A percentile compares a stretch with the other conserved stretches of the same genome.
Conservation (phyloP, 2,329 filamentous ascomycete genomes). For the Sporothrix brasiliensis region DNA sequence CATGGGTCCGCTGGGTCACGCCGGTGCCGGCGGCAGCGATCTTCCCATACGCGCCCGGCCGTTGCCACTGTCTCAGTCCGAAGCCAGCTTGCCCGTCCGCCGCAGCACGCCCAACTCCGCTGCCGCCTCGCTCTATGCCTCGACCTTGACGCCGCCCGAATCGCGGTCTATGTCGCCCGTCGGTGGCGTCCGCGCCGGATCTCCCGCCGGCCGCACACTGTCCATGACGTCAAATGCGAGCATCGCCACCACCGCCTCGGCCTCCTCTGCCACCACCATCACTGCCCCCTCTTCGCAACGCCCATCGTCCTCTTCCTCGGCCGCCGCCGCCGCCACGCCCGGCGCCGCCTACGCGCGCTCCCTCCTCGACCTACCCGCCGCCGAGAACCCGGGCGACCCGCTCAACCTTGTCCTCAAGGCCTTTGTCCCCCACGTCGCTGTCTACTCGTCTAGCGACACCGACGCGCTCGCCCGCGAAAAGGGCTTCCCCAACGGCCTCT, state of each 20-base stretch:
- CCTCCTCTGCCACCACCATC: neutral
- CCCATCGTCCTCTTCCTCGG: neutral
- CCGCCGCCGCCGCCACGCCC: conserved; percentile 42
- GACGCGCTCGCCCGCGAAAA: conserved; percentile 79
- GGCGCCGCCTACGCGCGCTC: conserved; percentile 49
- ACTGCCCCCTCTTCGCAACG: neutral
- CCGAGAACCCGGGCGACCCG: conserved; percentile 33
- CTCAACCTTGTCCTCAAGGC: conserved; percentile 71
- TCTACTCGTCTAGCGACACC: conserved; percentile 85
- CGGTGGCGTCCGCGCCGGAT: conserved; percentile 51
- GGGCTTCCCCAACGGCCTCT: conserved; percentile 78
- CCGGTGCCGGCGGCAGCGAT: neutral
- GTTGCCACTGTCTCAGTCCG: conserved; percentile 54
- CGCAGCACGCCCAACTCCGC: conserved; percentile 61
- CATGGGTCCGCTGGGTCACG: conserved; percentile 38
- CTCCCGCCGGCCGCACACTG: conserved; percentile 52
- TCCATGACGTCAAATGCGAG: conserved; percentile 49
- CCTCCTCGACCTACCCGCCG: conserved; percentile 39
- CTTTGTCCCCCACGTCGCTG: conserved; percentile 85
- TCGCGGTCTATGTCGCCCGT: conserved; percentile 70
- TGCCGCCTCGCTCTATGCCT: conserved; percentile 64
- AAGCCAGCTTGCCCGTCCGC: conserved; percentile 54
- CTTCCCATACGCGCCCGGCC: conserved; percentile 27
- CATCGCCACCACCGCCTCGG: conserved; percentile 37
- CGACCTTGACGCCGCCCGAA: conserved; percentile 67